phyloP scores from a whole-genome alignment of 2,329 filamentous ascomycete species.

The Trichoderma cornu-damae region DNA sequence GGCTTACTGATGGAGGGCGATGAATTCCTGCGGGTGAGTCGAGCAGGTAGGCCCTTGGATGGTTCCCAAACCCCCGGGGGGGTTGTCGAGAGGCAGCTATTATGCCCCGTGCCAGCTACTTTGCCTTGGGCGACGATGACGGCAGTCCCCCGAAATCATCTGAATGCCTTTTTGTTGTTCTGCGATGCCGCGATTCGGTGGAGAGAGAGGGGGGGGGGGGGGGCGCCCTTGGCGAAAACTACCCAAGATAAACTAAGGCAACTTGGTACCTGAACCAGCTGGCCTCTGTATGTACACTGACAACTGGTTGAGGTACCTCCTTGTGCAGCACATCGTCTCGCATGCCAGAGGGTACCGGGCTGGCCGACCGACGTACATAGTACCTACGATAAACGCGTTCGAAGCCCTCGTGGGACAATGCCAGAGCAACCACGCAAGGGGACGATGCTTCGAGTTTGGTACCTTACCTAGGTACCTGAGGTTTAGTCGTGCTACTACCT shows the following conservation, averaged over 20 bases:
- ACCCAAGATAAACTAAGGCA: no score
- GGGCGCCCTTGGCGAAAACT: not conserved
- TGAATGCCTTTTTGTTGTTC: no score
- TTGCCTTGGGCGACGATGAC: not conserved
- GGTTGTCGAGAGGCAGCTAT: no score
- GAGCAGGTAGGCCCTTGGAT: no score
- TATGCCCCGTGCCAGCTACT: not conserved
- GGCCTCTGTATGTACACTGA: conserved; percentile 4
- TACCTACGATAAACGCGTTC: conserved; percentile 2
- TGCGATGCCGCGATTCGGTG: not conserved
- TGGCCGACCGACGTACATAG: no score
- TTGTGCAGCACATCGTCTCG: not conserved
- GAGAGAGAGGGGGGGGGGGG: not conserved
- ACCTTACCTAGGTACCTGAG: no score
- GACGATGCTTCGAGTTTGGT: no score
- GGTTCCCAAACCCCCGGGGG: no score
- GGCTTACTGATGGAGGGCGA: not conserved
- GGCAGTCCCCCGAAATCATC: not conserved
- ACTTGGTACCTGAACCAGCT: not conserved
- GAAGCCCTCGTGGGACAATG: conserved; percentile 11
- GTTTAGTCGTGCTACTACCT: no score
- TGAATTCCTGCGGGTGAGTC: not conserved
- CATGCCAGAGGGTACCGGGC: not conserved
- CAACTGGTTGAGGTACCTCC: no score
- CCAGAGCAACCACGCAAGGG: not conserved